Conservation (phyloP, 1,284 basidiomycete genomes). For the Ceratobasidium sp. region DNA sequence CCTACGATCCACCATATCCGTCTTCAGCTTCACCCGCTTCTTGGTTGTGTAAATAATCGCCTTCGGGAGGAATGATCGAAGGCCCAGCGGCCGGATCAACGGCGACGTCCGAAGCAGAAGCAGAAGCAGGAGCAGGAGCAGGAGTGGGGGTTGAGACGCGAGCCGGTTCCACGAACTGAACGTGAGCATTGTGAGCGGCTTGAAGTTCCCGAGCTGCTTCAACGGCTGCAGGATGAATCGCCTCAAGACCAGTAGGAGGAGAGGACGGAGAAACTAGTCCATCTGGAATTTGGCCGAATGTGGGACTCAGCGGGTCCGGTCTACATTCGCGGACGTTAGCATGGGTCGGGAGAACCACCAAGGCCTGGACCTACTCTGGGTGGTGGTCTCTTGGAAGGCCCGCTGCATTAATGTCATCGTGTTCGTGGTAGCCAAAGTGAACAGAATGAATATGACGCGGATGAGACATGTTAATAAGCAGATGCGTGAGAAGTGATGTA, state of each 20-base stretch:
- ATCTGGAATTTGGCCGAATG: neutral
- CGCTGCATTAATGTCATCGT: neutral
- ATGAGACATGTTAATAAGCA: neutral
- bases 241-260: neutral
- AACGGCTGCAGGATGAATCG: neutral
- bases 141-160: neutral
- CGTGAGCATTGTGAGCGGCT: neutral
- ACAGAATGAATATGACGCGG: neutral
- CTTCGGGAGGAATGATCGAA: neutral
- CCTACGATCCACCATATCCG: constrained; percentile 6
- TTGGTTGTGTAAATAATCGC: neutral
- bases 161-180: neutral
- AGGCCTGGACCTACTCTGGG: neutral
- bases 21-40: neutral
- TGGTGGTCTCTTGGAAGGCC: neutral
- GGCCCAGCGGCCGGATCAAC: neutral
- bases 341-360: neutral
- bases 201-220: neutral
- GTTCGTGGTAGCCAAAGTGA: neutral
- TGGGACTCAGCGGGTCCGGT: neutral
- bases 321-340: neutral
- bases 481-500: neutral
- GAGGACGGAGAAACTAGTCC: neutral
- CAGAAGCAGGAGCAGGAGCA: neutral
- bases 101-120: neutral